Evolutionary conservation across 306 rosid species (phyloP).

Genomic region (Vigna unguiculata): DNA sequence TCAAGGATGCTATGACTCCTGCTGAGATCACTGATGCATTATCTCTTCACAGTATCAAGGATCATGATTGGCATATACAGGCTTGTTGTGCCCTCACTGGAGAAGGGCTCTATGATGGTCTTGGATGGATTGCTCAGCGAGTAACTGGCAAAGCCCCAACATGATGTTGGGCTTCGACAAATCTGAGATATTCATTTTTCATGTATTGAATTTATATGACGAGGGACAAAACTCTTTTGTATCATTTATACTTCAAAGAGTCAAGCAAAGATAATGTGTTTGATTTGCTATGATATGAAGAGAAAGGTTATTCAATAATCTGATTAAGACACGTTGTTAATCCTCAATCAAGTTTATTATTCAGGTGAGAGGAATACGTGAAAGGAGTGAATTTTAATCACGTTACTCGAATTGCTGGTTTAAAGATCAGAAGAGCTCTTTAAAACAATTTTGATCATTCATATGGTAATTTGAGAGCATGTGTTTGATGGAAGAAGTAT

Average conservation of each 20-base stretch:
- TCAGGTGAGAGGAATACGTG: neutral
- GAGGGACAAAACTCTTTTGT: slow-evolving; percentile 51
- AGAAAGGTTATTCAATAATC: slow-evolving; percentile 31
- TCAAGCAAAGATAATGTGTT: slow-evolving; percentile 37
- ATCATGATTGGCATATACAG: slow-evolving; percentile 99
- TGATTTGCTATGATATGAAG: slow-evolving; percentile 34
- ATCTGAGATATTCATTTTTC: slow-evolving; percentile 44
- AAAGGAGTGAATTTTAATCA: neutral
- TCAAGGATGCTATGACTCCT: slow-evolving; percentile 99
- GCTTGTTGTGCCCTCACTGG: slow-evolving; percentile 98
- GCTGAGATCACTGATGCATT: slow-evolving; percentile 95
- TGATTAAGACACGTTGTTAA: neutral
- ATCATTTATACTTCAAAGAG: slow-evolving; percentile 50
- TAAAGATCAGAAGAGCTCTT: neutral
- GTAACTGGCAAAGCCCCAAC: slow-evolving; percentile 81
- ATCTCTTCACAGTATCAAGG: slow-evolving; percentile 96
- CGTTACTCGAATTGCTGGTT: neutral
- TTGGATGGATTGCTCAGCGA: slow-evolving; percentile 91
- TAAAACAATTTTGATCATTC: neutral
- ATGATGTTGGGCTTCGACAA: slow-evolving; percentile 44
- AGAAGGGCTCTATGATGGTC: slow-evolving; percentile 91
- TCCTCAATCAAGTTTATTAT: neutral
- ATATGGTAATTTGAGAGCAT: neutral
- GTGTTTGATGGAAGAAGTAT: neutral
- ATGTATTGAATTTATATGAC: slow-evolving; percentile 44